phyloP scores from a whole-genome alignment of 2,329 filamentous ascomycete genomes.

The Aspergillus costaricaensis region DNA sequence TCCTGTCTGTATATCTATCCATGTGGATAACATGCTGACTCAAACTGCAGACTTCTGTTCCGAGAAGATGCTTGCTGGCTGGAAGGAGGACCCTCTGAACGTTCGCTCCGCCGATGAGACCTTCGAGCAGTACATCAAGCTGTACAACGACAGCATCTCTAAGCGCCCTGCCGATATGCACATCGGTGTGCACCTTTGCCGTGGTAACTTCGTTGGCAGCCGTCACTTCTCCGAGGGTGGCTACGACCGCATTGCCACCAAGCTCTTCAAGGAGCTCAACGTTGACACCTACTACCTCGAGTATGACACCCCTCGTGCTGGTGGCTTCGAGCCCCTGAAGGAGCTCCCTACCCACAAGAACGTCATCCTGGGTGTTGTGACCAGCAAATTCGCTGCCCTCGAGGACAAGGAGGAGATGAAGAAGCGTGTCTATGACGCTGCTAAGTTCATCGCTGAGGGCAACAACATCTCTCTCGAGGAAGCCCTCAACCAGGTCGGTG shows the following conservation, averaged over 20 bases:
- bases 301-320: slow-evolving; percentile 66
- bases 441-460: slow-evolving; percentile 69
- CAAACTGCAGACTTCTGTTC: slow-evolving; percentile 66
- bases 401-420: slow-evolving; percentile 68
- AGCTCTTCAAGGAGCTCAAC: slow-evolving; percentile 64
- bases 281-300: slow-evolving; percentile 70
- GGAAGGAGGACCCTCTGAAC: slow-evolving; percentile 68
- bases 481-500: slow-evolving; percentile 66
- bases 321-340: slow-evolving; percentile 66
- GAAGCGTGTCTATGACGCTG: slow-evolving; percentile 60
- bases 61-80: slow-evolving; percentile 69
- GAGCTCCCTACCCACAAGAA: slow-evolving; percentile 62
- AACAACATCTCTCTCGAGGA: slow-evolving; percentile 65
- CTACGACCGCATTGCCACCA: slow-evolving; percentile 68
- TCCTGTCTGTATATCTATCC: not conserved
- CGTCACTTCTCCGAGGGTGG: slow-evolving; percentile 67
- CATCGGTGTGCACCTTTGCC: slow-evolving; percentile 74
- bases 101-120: slow-evolving; percentile 68
- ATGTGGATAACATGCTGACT: not conserved
- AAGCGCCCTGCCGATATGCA: slow-evolving; percentile 69
- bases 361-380: slow-evolving; percentile 65
- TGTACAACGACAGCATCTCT: slow-evolving; percentile 72
- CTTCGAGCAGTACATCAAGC: slow-evolving; percentile 72
- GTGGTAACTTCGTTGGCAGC: slow-evolving; percentile 64
- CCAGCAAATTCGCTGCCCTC: slow-evolving; percentile 62